Evolutionary conservation across 2,329 filamentous ascomycete species (phyloP).

Genomic region (Akanthomyces uredinophilus): DNA sequence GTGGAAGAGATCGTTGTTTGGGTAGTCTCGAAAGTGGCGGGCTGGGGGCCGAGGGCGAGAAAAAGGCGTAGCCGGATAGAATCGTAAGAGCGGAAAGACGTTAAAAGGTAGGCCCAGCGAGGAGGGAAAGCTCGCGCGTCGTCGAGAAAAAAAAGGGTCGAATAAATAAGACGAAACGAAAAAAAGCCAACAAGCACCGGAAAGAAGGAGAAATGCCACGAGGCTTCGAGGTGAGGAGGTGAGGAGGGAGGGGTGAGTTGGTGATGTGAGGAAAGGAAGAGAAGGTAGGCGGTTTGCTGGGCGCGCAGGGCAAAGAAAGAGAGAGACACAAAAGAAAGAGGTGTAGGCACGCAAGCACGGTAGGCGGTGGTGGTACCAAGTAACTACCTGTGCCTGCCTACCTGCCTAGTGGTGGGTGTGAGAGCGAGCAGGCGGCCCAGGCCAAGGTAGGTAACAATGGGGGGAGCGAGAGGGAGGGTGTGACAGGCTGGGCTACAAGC

Average conservation of each 20-base stretch:
- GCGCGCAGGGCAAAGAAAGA: not conserved
- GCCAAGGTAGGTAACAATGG: not conserved
- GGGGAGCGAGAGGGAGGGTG: no score
- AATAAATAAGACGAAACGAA: not conserved
- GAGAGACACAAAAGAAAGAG: not conserved
- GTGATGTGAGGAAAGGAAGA: conserved; percentile 13
- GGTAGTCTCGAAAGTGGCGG: conserved; percentile 4
- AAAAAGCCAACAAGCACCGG: not conserved
- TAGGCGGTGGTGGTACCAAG: not conserved
- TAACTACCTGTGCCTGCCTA: no score
- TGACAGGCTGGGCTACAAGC: no score
- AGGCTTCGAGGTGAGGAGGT: not conserved
- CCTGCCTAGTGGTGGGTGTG: no score
- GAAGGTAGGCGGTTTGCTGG: not conserved
- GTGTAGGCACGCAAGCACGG: not conserved
- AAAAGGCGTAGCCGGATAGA: not conserved
- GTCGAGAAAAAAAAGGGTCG: not conserved
- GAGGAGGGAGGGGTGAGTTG: conserved; percentile 8
- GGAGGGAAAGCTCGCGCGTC: not conserved
- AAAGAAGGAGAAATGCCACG: conserved; percentile 16
- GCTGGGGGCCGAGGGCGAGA: conserved; percentile 3
- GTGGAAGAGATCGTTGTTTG: not conserved
- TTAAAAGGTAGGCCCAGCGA: not conserved
- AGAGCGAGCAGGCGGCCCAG: no score
- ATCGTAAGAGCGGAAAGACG: not conserved